These are phyloP conservation scores for Aureobasidium sp. DNA, from an alignment of 2,329 filamentous ascomycete species.

Conservation along the genomic window DNA sequence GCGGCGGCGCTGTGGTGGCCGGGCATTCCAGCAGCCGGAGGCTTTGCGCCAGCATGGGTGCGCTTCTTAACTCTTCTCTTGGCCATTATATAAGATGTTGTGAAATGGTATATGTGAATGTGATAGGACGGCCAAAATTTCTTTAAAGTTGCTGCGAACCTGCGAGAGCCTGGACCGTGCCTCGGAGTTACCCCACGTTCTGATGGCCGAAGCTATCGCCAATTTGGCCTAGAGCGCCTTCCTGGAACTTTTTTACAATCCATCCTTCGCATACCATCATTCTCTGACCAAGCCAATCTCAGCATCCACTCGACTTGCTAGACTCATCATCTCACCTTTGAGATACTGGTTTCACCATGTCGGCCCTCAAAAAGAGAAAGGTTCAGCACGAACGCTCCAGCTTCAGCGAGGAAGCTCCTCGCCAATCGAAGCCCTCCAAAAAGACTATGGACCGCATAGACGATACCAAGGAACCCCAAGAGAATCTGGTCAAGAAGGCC, in stretches of 20 bases:
- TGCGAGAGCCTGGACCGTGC: background rate
- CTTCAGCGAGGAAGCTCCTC: slow-evolving; percentile 4
- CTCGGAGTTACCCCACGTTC: background rate
- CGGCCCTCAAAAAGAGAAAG: slow-evolving; percentile 35
- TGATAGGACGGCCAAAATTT: background rate
- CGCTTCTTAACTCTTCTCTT: slow-evolving; percentile 78
- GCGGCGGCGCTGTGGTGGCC: slow-evolving; percentile 47
- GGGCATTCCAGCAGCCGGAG: slow-evolving; percentile 58
- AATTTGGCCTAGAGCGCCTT: background rate
- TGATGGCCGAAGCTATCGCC: background rate
- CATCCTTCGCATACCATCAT: background rate
- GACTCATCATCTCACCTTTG: no score
- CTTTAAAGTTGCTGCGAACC: background rate
- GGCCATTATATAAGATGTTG: slow-evolving; percentile 50
- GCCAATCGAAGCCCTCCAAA: slow-evolving; percentile 11
- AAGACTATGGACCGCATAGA: slow-evolving; percentile 12
- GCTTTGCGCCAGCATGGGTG: slow-evolving; percentile 63
- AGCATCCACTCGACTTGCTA: no score
- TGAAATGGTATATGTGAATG: background rate
- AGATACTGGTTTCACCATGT: slow-evolving; percentile 22
- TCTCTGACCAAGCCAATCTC: no score
- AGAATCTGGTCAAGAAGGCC: background rate
- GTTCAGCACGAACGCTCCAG: slow-evolving; percentile 19
- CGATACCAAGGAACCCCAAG: background rate
- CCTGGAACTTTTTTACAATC: background rate